Evolutionary conservation across 208 protist genomes (phyloP).

Genomic region (Leishmania martiniquensis): DNA sequence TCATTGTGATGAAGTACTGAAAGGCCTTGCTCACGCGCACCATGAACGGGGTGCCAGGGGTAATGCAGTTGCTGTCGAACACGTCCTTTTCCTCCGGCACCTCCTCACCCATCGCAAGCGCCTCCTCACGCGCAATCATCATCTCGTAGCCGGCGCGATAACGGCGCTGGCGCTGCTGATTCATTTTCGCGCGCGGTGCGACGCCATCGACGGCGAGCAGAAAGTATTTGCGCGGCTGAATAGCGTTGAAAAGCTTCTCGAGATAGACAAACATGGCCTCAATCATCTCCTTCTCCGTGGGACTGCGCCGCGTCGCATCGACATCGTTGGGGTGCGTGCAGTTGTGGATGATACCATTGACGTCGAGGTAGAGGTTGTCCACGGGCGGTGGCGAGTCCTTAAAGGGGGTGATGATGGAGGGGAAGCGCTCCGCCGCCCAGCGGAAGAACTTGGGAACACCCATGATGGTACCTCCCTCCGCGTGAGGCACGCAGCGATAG

Average conservation of each 20-base stretch:
- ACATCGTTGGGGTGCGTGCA: constrained; percentile 97
- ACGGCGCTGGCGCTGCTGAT: constrained; percentile 98
- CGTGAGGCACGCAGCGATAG: not conserved
- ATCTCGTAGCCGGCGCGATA: constrained; percentile 92
- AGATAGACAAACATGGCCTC: constrained; percentile 96
- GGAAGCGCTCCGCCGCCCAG: constrained; percentile 97
- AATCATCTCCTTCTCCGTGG: constrained; percentile 97
- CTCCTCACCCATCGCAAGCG: constrained; percentile 61
- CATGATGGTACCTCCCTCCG: constrained; percentile 48
- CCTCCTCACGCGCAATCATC: constrained; percentile 85
- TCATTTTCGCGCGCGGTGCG: constrained; percentile 99
- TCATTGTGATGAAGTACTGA: constrained; percentile 96
- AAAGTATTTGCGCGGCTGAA: constrained; percentile 96
- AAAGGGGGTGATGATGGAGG: constrained; percentile 92
- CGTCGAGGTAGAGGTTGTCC: constrained; percentile 99
- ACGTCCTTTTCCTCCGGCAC: constrained; percentile 83
- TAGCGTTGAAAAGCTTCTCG: constrained; percentile 96
- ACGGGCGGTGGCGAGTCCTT: constrained; percentile 89
- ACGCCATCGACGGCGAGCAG: constrained; percentile 98
- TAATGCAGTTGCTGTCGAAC: constrained; percentile 99
- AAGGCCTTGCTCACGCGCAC: constrained; percentile 91
- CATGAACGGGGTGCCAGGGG: constrained; percentile 99
- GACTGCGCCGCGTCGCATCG: constrained; percentile 69
- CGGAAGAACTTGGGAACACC: constrained; percentile 97
- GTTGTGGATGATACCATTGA: constrained; percentile 99